Evolutionary conservation across 2,329 filamentous ascomycete species (phyloP), one percentile per base, ranked within the genome.

Genomic region (Aspergillus ochraceoroseus): DNA sequence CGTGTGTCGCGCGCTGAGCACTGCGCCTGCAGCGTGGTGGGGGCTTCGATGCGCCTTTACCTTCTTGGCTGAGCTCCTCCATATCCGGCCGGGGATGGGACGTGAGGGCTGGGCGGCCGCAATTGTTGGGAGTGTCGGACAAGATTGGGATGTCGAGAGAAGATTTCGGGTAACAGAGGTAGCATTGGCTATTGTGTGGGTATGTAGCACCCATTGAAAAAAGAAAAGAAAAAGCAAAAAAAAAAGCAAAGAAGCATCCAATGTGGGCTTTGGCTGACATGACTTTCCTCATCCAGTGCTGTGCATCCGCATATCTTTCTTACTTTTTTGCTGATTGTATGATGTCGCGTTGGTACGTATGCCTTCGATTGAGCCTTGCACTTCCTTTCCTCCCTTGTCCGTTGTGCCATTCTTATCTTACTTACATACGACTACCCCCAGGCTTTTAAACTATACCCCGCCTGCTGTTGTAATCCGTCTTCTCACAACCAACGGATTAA

Each of bases 271-370:
- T 13, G 12, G 37, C 36, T 40, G 18, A 29, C 33, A 13, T 15
- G 5, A 14, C 18, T 33, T 15, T 32, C 13, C 23, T 5, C 13
- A 23, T 17, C 7, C 37, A 87, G 84, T 87, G 83, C 67, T 80
- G 77, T 57, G 81, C 83, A 43, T 85, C 83, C 13, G 85, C 82
- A 38, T 87, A 87, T 63, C 74, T 88, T 45, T 84, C 83, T 35
- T 89, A 87, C 64, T 85, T 87, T 69, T 89, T 89, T 61, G 85
- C 83, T 42, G 85, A 89, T 66, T 87, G 84, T 64, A 76, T 89
- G 55, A 88, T 89, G 84, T 87, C 83, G 47, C 73, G 85, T 66
- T 89, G 85, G 83, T 85, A 58, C 30, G 73, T 65, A n/a, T n/a
- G n/a, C n/a, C n/a, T n/a, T n/a, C n/a, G n/a, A n/a, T n/a, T n/a